These are phyloP conservation scores for Backusella parvicylindrica DNA, from an alignment of 192 early-diverging fungal genomes.

Conservation along the genomic window DNA sequence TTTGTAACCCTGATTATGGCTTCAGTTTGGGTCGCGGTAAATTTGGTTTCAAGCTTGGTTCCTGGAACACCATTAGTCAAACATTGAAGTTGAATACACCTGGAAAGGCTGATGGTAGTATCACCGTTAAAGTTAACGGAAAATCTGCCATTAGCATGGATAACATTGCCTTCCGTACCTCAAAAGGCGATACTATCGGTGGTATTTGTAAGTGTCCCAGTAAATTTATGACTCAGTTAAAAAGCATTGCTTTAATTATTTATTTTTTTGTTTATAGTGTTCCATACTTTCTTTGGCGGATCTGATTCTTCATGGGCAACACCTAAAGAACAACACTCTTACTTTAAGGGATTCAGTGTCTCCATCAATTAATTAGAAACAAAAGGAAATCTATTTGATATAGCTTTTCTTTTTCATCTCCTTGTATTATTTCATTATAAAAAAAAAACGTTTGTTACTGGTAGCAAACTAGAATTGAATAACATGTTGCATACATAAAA, in stretches of 20 bases:
- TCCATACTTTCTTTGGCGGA: conserved; percentile 41
- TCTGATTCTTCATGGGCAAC: conserved; percentile 13
- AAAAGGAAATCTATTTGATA: not conserved
- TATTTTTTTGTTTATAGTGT: conserved; percentile 20
- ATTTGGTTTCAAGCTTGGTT: conserved; percentile 40
- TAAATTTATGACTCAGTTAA: not conserved
- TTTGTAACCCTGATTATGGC: conserved; percentile 54
- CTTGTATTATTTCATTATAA: not conserved
- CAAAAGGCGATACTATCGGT: not conserved
- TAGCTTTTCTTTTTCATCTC: not conserved
- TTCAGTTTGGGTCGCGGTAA: conserved; percentile 49
- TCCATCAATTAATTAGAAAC: not conserved
- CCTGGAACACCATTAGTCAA: conserved; percentile 46
- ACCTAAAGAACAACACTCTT: conserved; percentile 23
- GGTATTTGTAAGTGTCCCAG: conserved; percentile 29
- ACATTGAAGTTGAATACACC: conserved; percentile 30
- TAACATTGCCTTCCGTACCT: conserved; percentile 12
- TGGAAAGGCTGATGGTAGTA: conserved; percentile 16
- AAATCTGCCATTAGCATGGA: conserved; percentile 10
- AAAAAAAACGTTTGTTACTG: not conserved
- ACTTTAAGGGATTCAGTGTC: conserved; percentile 19
- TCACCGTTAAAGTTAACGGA: conserved; percentile 15
- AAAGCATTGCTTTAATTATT: not conserved
- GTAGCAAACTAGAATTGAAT: not conserved
- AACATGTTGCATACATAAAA: not conserved